phyloP scores from a whole-genome alignment of 495 filamentous ascomycete species.

The Podospora conica region DNA sequence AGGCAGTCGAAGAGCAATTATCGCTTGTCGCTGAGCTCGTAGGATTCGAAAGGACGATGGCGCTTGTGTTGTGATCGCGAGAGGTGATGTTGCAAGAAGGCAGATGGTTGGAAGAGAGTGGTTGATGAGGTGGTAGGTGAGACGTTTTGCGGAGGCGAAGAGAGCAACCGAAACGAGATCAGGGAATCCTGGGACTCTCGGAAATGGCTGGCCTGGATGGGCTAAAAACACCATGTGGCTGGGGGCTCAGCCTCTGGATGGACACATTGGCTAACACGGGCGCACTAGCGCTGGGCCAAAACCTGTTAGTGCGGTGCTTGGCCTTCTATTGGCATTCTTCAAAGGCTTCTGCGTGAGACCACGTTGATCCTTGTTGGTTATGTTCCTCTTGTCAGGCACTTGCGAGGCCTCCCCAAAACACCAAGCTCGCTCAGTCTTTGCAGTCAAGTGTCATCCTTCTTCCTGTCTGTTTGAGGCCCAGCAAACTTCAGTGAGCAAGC shows the following conservation, averaged over 20 bases:
- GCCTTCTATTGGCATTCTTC: not conserved
- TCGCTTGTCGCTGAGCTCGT: not conserved
- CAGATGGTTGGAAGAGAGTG: constrained; percentile 19
- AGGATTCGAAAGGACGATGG: constrained; percentile 10
- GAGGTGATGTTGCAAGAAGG: not conserved
- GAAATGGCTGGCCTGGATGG: constrained; percentile 17
- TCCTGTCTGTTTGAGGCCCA: not conserved
- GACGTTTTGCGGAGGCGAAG: constrained; percentile 28
- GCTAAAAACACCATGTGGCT: constrained; percentile 7
- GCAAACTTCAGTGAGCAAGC: not conserved
- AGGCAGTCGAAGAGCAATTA: not conserved
- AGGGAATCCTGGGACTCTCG: constrained; percentile 16
- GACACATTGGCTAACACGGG: not conserved
- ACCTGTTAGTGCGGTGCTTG: not conserved
- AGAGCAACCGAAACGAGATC: constrained; percentile 24
- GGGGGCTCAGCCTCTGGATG: not conserved
- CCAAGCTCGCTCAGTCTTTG: not conserved
- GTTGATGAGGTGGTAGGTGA: constrained; percentile 17
- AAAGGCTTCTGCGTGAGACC: not conserved
- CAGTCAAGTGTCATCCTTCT: not conserved
- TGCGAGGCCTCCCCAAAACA: not conserved
- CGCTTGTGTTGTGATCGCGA: constrained; percentile 13
- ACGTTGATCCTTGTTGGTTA: not conserved
- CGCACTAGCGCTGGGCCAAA: not conserved
- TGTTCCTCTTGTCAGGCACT: not conserved